phyloP scores from a whole-genome alignment of 768 basidiomycete genomes.

The Boletus tylopilopsis region DNA sequence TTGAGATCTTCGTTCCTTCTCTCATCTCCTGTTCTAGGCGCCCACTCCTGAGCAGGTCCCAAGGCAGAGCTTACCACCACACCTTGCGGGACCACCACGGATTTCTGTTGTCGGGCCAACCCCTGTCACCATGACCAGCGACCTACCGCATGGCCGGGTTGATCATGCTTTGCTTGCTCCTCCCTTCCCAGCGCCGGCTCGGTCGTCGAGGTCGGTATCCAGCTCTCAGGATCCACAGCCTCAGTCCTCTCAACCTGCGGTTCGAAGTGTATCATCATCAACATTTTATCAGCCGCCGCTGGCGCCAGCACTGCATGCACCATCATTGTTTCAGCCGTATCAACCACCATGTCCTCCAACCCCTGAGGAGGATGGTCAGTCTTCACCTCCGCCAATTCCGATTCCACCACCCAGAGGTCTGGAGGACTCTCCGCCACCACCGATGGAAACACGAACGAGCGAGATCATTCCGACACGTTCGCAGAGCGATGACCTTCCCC shows the following conservation, averaged over 20 bases:
- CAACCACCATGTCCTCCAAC: slow-evolving; percentile 19
- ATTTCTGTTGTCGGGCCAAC: slow-evolving; percentile 32
- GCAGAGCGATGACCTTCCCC: slow-evolving; percentile 5
- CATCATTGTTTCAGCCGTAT: slow-evolving; percentile 25
- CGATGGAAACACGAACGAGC: slow-evolving; percentile 23
- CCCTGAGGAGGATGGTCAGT: slow-evolving; percentile 16
- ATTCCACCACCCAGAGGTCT: slow-evolving; percentile 26
- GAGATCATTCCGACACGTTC: slow-evolving; percentile 25
- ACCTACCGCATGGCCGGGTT: slow-evolving; percentile 24
- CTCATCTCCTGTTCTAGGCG: slow-evolving; percentile 15
- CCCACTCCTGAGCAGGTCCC: slow-evolving; percentile 19
- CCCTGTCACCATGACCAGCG: slow-evolving; percentile 13
- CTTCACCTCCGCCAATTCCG: slow-evolving; percentile 28
- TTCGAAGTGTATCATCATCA: slow-evolving; percentile 4
- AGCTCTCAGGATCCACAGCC: slow-evolving; percentile 19
- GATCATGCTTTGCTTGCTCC: slow-evolving; percentile 26
- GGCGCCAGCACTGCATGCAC: slow-evolving; percentile 8
- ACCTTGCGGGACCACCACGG: slow-evolving; percentile 23
- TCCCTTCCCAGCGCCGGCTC: slow-evolving; percentile 26
- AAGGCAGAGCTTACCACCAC: slow-evolving; percentile 8
- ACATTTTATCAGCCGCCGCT: slow-evolving; percentile 17
- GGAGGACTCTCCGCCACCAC: slow-evolving; percentile 19
- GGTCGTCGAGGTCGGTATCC: slow-evolving; percentile 22
- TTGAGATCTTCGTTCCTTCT: not conserved
- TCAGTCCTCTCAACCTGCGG: slow-evolving; percentile 11